Base-by-base conservation (phyloP, 1,284 basidiomycete species). In the Gomphus bonarii region DNA sequence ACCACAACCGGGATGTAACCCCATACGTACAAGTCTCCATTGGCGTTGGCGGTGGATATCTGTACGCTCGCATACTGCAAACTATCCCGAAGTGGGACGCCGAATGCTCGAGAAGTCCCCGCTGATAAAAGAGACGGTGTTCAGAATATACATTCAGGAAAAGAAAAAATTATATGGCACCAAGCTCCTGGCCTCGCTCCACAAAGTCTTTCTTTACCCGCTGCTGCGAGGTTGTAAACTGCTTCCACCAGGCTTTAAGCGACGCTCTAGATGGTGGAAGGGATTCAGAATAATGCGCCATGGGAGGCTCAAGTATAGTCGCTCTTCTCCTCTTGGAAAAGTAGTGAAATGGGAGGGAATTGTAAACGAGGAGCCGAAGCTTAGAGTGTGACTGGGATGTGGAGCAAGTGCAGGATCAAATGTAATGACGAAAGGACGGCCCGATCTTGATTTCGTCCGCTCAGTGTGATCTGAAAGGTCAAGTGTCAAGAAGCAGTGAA, bases 1-100 rank as follows among this genome's bases (percentile, higher is more conserved):
- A 99, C 95, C 58, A 98, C 91, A 55, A 97, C 90, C 9, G 97
- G 95, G 46, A 99, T 91, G 68, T 90, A 92, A 1, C 95, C 91
- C 87, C 89, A 93, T 5, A 92, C 87, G 66, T 90, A 92, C 22
- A 92, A 75, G 61, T 86, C 81, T 9, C 89, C 91, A 61, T 85
- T 84, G 14, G 84, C 76, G 58, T 88, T 88, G 12, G 89, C 85
- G n/a, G 95, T 95, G 18, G 89, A 92, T 68, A 99, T 97, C 66
- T 95, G 92, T 1, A 97, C 94, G 64, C 83, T 88, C 20, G 95
- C 95, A 68, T 88, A 88, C 65, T 81, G 80, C 64, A 98, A 76
- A 57, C 88, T 89, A 66, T 93, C 87, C 61, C 80, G 80, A 62
- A 98, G 80, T 5, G 91, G 85, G 58, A 83, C 87, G 12, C 90